Percentiles rank a stretch among this genome's conserved stretches.
phyloP scores from a whole-genome alignment of 78 protist genomes.

The Cavenderia fasciculata region DNA sequence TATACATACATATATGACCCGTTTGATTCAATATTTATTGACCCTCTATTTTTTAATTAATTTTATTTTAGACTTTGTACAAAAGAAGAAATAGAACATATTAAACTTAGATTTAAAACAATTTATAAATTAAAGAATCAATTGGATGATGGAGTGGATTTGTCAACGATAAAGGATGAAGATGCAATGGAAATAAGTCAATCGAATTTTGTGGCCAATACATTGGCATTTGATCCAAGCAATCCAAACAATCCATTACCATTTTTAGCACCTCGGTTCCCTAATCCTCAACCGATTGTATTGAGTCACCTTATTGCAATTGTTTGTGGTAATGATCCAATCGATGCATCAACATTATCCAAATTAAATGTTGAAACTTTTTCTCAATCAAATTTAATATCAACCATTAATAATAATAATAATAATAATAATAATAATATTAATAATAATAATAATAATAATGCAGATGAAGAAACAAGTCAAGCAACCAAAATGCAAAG shows the following conservation, averaged over 20 bases:
- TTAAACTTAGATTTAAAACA: constrained; percentile 15
- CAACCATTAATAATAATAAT: neutral
- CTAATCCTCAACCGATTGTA: constrained; percentile 48
- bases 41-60: neutral
- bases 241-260: neutral
- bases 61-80: constrained; percentile 12
- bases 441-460: neutral
- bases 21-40: neutral
- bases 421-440: neutral
- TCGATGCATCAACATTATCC: neutral
- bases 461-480: neutral
- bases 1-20: no score
- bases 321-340: neutral
- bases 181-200: constrained; percentile 9
- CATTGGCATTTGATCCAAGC: constrained; percentile 8
- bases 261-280: constrained; percentile 30
- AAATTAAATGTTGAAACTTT: constrained; percentile 22
- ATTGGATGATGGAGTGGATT: neutral
- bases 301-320: constrained; percentile 20
- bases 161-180: neutral
- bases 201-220: constrained; percentile 37
- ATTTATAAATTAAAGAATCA: constrained; percentile 5
- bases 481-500: neutral
- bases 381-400: neutral
- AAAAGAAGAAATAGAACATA: constrained; percentile 3